Conservation (phyloP, 2,329 filamentous ascomycete species). For the Rutstroemia sp. region DNA sequence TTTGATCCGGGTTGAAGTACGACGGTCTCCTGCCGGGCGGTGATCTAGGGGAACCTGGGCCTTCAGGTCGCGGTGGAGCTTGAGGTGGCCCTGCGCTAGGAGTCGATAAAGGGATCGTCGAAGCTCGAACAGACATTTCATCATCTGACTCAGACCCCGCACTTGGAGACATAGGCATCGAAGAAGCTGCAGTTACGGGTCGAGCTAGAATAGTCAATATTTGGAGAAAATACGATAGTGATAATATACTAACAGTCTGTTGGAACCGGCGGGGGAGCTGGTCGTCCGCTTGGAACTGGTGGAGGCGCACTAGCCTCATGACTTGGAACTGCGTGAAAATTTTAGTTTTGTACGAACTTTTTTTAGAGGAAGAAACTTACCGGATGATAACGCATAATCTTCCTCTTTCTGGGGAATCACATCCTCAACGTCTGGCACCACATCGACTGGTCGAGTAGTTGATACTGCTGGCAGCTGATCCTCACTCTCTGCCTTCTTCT, state of each 20-base stretch:
- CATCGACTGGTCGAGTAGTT: constrained; percentile 35
- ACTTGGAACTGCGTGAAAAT: constrained; percentile 21
- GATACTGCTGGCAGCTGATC: constrained; percentile 42
- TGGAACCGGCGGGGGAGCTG: constrained; percentile 51
- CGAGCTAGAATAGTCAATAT: constrained; percentile 46
- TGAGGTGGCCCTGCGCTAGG: constrained; percentile 34
- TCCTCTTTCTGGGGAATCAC: constrained; percentile 28
- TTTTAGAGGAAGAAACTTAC: constrained; percentile 11
- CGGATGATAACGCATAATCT: constrained; percentile 30
- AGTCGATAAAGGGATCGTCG: constrained; percentile 36
- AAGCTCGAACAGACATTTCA: constrained; percentile 58
- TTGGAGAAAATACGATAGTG: not conserved
- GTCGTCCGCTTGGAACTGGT: constrained; percentile 36
- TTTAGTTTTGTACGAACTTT: constrained; percentile 4
- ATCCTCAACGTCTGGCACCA: constrained; percentile 49
- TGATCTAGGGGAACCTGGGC: constrained; percentile 36
- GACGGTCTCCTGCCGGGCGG: constrained; percentile 32
- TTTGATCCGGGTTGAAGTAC: constrained; percentile 31
- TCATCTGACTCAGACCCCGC: constrained; percentile 84
- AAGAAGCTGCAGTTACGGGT: constrained; percentile 48
- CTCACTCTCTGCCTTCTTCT: constrained; percentile 27
- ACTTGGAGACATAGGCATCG: constrained; percentile 55
- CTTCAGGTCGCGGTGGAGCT: constrained; percentile 38
- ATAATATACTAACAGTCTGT: constrained; percentile 50
- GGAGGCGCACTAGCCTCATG: constrained; percentile 25